These are phyloP conservation scores for Fusarium sp. DNA, from an alignment of 2,329 filamentous ascomycete genomes.

Conservation along the genomic window DNA sequence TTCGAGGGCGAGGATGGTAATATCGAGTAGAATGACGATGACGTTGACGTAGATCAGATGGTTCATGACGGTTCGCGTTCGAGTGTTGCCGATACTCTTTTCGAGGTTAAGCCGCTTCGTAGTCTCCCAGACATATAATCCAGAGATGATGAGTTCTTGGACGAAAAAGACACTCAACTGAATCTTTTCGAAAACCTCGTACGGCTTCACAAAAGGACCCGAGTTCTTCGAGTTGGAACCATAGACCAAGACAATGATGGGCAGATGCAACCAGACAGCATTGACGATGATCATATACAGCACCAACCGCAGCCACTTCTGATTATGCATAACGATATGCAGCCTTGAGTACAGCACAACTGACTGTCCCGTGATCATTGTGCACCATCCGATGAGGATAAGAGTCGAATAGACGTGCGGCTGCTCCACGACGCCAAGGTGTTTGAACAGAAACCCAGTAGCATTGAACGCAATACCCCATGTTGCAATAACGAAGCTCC, in stretches of 20 bases:
- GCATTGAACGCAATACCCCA: conserved; percentile 50
- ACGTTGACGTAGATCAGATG: conserved; percentile 58
- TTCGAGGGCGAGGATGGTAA: conserved; percentile 46
- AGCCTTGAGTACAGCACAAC: conserved; percentile 72
- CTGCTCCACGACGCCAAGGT: conserved; percentile 17
- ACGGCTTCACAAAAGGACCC: conserved; percentile 42
- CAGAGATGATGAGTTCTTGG: conserved; percentile 66
- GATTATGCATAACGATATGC: conserved; percentile 67
- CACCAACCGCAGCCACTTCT: conserved; percentile 59
- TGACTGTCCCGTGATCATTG: conserved; percentile 71
- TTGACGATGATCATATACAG: conserved; percentile 69
- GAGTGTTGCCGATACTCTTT: background rate
- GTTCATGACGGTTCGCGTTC: conserved; percentile 35
- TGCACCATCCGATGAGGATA: conserved; percentile 48
- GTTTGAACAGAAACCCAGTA: conserved; percentile 59
- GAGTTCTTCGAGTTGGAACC: conserved; percentile 55
- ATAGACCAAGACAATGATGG: conserved; percentile 67
- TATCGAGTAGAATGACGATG: conserved; percentile 55
- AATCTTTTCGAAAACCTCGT: conserved; percentile 63
- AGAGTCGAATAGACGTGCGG: conserved; percentile 39
- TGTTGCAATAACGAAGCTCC: conserved; percentile 50
- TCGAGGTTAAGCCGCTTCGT: conserved; percentile 41
- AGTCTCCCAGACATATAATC: conserved; percentile 65
- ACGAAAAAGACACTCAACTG: conserved; percentile 67
- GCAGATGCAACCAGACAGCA: conserved; percentile 60